A percentile compares a stretch with the other conserved stretches of the same genome.
phyloP scores from a whole-genome alignment of 495 filamentous ascomycete species.

The Hypoxylon rickii region DNA sequence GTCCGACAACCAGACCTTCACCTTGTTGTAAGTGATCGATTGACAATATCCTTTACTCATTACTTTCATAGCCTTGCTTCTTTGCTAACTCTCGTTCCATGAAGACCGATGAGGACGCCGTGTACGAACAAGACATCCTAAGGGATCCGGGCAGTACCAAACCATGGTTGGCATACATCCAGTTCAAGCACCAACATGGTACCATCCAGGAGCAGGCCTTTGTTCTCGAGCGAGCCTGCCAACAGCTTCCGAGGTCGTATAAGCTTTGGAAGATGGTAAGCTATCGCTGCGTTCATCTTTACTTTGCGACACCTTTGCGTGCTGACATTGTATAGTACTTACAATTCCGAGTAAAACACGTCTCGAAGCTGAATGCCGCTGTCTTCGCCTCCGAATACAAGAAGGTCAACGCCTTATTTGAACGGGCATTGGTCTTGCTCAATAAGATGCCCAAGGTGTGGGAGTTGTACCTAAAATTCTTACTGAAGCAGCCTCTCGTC shows the following conservation, averaged over 20 bases:
- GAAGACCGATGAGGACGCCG: slow-evolving; percentile 81
- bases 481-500: slow-evolving; percentile 87
- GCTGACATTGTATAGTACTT: slow-evolving; percentile 68
- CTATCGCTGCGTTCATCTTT: slow-evolving; percentile 1
- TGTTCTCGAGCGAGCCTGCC: slow-evolving; percentile 90
- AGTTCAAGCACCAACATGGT: slow-evolving; percentile 87
- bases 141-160: slow-evolving; percentile 85
- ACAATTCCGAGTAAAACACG: slow-evolving; percentile 79
- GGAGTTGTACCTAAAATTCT: slow-evolving; percentile 95
- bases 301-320: slow-evolving; percentile 18
- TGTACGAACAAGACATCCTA: slow-evolving; percentile 95
- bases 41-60: not conserved
- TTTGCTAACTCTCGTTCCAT: slow-evolving; percentile 6
- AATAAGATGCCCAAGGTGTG: slow-evolving; percentile 99
- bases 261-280: slow-evolving; percentile 97
- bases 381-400: slow-evolving; percentile 79
- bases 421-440: slow-evolving; percentile 88
- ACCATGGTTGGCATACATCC: slow-evolving; percentile 95
- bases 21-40: slow-evolving; percentile 67
- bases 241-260: slow-evolving; percentile 88
- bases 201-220: slow-evolving; percentile 89
- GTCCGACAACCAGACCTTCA: slow-evolving; percentile 64
- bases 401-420: slow-evolving; percentile 95
- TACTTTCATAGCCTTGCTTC: not conserved
- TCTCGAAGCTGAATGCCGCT: slow-evolving; percentile 81